These are phyloP conservation scores for Schoenoplectus triqueter DNA, from an alignment of 202 grass and related monocot species.

Conservation along the genomic window DNA sequence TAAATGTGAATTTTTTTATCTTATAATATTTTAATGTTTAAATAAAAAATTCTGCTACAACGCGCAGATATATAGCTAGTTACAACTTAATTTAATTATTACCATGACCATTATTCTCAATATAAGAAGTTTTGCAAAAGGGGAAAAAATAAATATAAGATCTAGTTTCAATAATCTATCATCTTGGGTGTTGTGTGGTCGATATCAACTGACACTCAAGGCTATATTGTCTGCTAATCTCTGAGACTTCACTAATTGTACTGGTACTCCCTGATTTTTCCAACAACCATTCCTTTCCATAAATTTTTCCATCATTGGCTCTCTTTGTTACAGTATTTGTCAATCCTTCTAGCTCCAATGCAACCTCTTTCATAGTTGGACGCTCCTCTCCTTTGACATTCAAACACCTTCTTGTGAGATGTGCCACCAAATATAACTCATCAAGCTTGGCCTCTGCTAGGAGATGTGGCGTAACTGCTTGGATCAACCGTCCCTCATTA, in stretches of 20 bases:
- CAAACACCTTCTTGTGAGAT: constrained; percentile 33
- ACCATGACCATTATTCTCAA: background rate
- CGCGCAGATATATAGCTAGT: no score
- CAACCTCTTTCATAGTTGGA: constrained; percentile 32
- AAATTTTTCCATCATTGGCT: background rate
- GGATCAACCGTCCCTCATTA: constrained; percentile 2
- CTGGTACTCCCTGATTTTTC: background rate
- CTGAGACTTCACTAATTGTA: background rate
- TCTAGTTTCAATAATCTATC: background rate
- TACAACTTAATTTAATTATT: background rate
- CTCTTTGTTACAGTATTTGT: background rate
- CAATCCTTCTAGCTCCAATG: constrained; percentile 24
- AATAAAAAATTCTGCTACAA: no score
- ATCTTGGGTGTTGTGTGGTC: background rate
- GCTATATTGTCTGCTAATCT: constrained; percentile 24
- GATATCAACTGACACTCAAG: constrained; percentile 13
- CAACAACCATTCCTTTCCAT: background rate
- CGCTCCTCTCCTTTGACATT: constrained; percentile 41
- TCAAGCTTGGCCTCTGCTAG: background rate
- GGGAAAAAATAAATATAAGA: background rate
- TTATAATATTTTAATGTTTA: no score
- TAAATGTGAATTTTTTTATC: no score
- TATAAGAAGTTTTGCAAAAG: background rate
- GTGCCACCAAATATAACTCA: constrained; percentile 9
- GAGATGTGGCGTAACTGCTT: background rate